phyloP scores from a whole-genome alignment of 306 rosid genomes.

The Prunus mongolica region DNA sequence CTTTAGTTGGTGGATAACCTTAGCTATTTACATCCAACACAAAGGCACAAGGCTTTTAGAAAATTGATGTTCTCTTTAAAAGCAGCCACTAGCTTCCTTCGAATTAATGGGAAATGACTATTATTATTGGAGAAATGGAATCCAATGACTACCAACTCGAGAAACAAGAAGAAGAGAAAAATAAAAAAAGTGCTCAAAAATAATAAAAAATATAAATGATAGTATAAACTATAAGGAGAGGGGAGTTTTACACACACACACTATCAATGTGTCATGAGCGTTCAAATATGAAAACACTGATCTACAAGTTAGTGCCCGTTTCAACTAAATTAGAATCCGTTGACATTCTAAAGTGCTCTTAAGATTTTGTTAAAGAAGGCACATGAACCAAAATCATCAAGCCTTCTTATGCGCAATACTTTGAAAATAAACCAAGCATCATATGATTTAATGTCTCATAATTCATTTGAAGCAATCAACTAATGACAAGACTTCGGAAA shows the following conservation, averaged over 20 bases:
- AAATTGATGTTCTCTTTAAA: neutral
- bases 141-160: conserved; percentile 9
- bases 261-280: no score
- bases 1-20: neutral
- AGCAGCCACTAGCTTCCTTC: neutral
- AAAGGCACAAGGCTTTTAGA: neutral
- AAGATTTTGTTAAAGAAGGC: neutral
- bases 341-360: no score
- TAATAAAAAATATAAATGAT: neutral
- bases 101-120: conserved; percentile 6
- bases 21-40: neutral
- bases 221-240: no score
- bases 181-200: neutral
- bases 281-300: no score
- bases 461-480: neutral
- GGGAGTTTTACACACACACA: no score
- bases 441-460: neutral
- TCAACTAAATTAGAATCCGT: no score
- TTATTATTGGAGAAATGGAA: conserved; percentile 10
- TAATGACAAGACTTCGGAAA: neutral
- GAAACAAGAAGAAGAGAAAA: neutral
- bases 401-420: neutral
- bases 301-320: no score
- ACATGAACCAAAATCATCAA: neutral
- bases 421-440: neutral